Evolutionary conservation across 495 filamentous ascomycete genomes (phyloP), one percentile per base, ranked within the genome.

Genomic region (Parmelia sp.): DNA sequence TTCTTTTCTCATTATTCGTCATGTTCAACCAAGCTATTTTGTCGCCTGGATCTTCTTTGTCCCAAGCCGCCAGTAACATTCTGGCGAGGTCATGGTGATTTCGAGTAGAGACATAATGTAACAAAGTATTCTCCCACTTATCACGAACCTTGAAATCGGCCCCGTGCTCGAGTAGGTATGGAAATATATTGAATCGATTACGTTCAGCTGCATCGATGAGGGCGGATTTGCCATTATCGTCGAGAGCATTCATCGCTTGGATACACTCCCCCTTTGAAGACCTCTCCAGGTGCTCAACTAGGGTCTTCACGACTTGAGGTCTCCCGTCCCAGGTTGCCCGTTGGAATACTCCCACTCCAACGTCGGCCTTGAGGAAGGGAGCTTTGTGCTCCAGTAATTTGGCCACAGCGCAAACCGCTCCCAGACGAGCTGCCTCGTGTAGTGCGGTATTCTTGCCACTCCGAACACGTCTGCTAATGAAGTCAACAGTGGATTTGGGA

Each of bases 201-300:
- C 62, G 47, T 17, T 64, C 55, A 60, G 62, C 62, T 14, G 62
- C 62, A 58, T 64, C 62, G 29, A 64, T 25, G 11, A 64, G 37
- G 19, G 55, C 49, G 3, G 62, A 37, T 58, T 64, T 64, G 2
- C 53, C 53, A 19, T 51, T 27, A 27, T 31, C 40, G 17, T 62
- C 29, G 10, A 27, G 40, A 31, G 60, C 60, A 29, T 62, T 62
- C 29, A 62, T 62, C 42, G 17, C 25, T 57, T 62, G 37, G 12
- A 51, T 12, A 42, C 37, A 51, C 14, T 47, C 39, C 1, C 2
- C 19, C 60, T 27, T 45, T 31, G 39, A 31, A 35, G 60, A 35
- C 25, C 27, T 45, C 25, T 62, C 42, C 21, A 62, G 27, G 40
- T 62, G 42, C 29, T 51, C 60, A 51, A 62, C 39, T 29, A 62